Evolutionary conservation across 2,329 filamentous ascomycete genomes (phyloP).

Genomic region (Stagonosporopsis cucurbitacearum): DNA sequence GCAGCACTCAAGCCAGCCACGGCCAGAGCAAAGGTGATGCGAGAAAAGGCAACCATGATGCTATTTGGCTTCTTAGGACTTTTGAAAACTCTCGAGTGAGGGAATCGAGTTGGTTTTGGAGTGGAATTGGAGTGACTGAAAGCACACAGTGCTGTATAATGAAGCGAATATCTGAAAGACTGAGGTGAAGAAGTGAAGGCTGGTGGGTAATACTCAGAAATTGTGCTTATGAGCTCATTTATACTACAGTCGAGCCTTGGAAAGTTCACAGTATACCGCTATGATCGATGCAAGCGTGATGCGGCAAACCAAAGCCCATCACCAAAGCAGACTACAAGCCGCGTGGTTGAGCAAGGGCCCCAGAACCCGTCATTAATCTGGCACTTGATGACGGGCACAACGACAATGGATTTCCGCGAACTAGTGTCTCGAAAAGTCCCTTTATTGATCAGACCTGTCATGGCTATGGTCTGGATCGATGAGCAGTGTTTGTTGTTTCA

Average conservation of each 20-base stretch:
- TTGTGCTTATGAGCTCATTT: background rate
- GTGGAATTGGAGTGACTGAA: background rate
- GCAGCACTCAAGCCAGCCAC: constrained; percentile 14
- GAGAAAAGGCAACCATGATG: constrained; percentile 20
- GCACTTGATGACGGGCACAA: constrained; percentile 6
- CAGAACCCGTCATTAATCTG: constrained; percentile 17
- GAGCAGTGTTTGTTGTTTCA: constrained; percentile 11
- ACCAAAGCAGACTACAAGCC: constrained; percentile 1
- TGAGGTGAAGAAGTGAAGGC: constrained; percentile 14
- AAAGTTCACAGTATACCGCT: background rate
- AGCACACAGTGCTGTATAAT: constrained; percentile 17
- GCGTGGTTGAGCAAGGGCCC: constrained; percentile 1
- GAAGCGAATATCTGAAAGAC: constrained; percentile 4
- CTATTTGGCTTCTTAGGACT: background rate
- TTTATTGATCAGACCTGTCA: background rate
- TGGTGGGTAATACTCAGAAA: constrained; percentile 2
- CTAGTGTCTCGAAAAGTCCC: constrained; percentile 5
- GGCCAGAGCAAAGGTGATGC: constrained; percentile 10
- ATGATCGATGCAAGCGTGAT: background rate
- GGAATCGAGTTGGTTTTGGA: background rate
- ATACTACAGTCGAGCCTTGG: background rate
- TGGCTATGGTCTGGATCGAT: background rate
- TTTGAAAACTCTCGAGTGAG: background rate
- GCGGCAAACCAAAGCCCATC: constrained; percentile 5
- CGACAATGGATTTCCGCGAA: constrained; percentile 2